Percentiles rank a stretch among this genome's conserved stretches.
Evolutionary conservation across 2,329 filamentous ascomycete genomes (phyloP).

Genomic region (Colletotrichum aenigma): DNA sequence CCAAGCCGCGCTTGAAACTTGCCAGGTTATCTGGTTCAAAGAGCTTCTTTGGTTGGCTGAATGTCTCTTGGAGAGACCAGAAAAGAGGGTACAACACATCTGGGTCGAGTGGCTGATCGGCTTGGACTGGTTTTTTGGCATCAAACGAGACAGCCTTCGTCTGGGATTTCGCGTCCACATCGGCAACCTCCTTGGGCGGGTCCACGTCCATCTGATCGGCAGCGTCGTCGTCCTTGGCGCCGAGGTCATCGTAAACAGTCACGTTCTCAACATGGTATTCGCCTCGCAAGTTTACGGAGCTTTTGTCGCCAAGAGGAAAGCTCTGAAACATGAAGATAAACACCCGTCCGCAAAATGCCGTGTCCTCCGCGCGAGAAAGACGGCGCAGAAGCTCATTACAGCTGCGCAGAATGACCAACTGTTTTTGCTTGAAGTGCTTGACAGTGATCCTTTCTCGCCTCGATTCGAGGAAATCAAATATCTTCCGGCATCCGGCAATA

Average conservation of each 20-base stretch:
- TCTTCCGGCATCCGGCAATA: conserved; percentile 85
- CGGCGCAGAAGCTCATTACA: conserved; percentile 96
- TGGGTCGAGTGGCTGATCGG: conserved; percentile 63
- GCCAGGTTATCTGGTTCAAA: conserved; percentile 75
- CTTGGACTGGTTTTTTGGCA: conserved; percentile 41
- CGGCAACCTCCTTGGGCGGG: conserved; percentile 40
- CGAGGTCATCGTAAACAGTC: conserved; percentile 76
- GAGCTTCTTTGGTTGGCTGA: conserved; percentile 85
- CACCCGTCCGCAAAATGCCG: conserved; percentile 94
- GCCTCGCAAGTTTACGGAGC: conserved; percentile 93
- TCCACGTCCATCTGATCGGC: conserved; percentile 72
- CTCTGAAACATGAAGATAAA: conserved; percentile 99
- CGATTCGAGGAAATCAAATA: conserved; percentile 96
- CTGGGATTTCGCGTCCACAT: conserved; percentile 34
- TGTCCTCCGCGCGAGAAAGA: conserved; percentile 94
- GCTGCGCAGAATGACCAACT: conserved; percentile 85
- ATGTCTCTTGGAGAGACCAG: conserved; percentile 90
- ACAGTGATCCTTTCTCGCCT: conserved; percentile 86
- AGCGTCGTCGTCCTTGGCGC: conserved; percentile 30
- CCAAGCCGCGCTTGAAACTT: conserved; percentile 81
- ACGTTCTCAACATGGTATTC: conserved; percentile 97
- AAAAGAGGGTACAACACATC: conserved; percentile 87
- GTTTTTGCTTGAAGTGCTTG: conserved; percentile 80
- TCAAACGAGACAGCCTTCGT: conserved; percentile 50
- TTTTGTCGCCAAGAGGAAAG: conserved; percentile 94